These are phyloP conservation scores for Termitomyces titanicus DNA, from an alignment of 768 basidiomycete species.

Conservation along the genomic window DNA sequence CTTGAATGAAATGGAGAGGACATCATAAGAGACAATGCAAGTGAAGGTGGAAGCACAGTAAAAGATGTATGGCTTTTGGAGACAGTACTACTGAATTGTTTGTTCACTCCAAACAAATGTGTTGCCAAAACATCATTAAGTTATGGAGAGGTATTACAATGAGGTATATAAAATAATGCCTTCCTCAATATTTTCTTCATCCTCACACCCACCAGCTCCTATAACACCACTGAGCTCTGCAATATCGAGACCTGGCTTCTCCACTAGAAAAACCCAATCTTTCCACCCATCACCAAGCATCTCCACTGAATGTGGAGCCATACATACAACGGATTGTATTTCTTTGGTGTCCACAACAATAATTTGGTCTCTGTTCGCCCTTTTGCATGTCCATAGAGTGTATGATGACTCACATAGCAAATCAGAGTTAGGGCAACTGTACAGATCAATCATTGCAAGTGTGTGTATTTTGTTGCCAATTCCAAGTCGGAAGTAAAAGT, in stretches of 20 bases:
- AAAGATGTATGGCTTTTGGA: background rate
- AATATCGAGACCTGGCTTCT: conserved; percentile 16
- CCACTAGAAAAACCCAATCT: conserved; percentile 13
- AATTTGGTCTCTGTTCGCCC: background rate
- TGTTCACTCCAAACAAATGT: background rate
- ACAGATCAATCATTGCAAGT: background rate
- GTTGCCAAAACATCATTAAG: background rate
- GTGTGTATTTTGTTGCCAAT: background rate
- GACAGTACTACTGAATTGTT: background rate
- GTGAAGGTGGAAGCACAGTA: background rate
- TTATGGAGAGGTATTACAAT: background rate
- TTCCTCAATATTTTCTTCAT: background rate
- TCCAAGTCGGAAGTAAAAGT: background rate
- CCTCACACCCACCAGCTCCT: background rate
- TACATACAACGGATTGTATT: conserved; percentile 12
- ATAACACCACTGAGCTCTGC: conserved; percentile 8
- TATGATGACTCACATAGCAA: background rate
- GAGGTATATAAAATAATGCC: background rate
- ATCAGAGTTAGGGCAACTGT: background rate
- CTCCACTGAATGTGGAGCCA: conserved; percentile 10
- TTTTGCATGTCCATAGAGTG: conserved; percentile 10
- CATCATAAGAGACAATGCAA: background rate
- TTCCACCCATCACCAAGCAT: conserved; percentile 14
- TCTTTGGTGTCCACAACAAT: conserved; percentile 2
- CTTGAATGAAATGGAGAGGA: background rate